Evolutionary conservation across 1,284 basidiomycete genomes (phyloP).

Genomic region (Cerrena zonata): DNA sequence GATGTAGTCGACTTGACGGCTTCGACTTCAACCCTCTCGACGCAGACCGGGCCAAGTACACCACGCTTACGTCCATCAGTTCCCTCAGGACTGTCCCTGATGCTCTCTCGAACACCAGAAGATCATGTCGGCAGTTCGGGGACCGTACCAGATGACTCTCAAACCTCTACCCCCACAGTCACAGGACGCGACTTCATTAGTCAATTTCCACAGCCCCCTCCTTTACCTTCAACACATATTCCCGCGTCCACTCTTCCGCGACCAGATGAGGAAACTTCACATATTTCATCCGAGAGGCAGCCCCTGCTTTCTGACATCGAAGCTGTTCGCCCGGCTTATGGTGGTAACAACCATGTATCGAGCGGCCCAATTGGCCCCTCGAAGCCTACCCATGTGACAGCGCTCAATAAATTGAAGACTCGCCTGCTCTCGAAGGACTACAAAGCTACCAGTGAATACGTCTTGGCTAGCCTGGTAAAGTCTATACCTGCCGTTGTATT

Average conservation of each 20-base stretch:
- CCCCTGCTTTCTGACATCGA: conserved; percentile 26
- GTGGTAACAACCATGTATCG: conserved; percentile 15
- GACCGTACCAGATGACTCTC: conserved; percentile 10
- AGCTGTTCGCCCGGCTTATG: conserved; percentile 15
- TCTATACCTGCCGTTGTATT: conserved; percentile 81
- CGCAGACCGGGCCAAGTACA: conserved; percentile 25
- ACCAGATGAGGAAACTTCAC: not conserved
- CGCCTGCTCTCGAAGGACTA: conserved; percentile 2
- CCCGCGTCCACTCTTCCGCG: not conserved
- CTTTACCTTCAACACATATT: not conserved
- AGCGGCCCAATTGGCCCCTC: conserved; percentile 1
- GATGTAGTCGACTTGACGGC: conserved; percentile 2
- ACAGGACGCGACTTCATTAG: conserved; percentile 3
- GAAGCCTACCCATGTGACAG: not conserved
- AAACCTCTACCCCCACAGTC: conserved; percentile 10
- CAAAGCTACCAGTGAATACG: not conserved
- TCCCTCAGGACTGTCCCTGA: conserved; percentile 40
- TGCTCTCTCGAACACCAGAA: conserved; percentile 27
- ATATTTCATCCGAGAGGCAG: conserved; percentile 12
- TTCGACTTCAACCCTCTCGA: conserved; percentile 26
- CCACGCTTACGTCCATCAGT: conserved; percentile 19
- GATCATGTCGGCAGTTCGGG: conserved; percentile 7
- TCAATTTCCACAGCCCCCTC: not conserved
- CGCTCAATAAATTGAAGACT: conserved; percentile 1
- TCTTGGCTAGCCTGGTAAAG: conserved; percentile 35